Conservation (phyloP, 768 basidiomycete genomes). For the Phlebiopsis gigantea region DNA sequence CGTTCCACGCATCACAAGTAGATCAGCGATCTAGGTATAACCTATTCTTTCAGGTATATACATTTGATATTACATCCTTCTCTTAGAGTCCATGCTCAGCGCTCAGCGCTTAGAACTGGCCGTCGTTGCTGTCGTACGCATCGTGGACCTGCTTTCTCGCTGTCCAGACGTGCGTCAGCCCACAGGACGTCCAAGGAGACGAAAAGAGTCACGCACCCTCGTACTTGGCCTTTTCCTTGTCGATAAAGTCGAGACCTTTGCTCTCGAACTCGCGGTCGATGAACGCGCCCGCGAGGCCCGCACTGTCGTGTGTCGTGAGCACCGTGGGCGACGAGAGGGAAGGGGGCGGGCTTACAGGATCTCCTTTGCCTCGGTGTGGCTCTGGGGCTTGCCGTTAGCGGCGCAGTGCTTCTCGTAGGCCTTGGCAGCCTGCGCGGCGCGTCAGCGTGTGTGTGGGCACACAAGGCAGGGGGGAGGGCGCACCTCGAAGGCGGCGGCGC, state of each 20-base stretch:
- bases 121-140: slow-evolving; percentile 4
- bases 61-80: slow-evolving; percentile 1
- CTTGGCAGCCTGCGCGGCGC: slow-evolving; percentile 40
- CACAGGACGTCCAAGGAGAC: neutral
- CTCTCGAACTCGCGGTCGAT: slow-evolving; percentile 52
- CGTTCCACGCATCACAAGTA: neutral
- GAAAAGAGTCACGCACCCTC: slow-evolving; percentile 22
- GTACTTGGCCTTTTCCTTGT: slow-evolving; percentile 37
- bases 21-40: neutral
- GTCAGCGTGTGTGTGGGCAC: neutral
- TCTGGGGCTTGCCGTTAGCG: slow-evolving; percentile 41
- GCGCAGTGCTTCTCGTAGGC: slow-evolving; percentile 52
- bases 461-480: neutral
- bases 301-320: slow-evolving; percentile 31
- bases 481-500: slow-evolving; percentile 56
- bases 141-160: slow-evolving; percentile 1
- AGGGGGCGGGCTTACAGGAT: slow-evolving; percentile 30
- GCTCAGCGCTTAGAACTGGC: neutral
- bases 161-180: neutral
- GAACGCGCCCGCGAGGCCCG: slow-evolving; percentile 49
- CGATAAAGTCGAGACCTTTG: slow-evolving; percentile 37
- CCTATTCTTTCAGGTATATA: neutral
- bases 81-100: neutral
- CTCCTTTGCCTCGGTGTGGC: slow-evolving; percentile 55
- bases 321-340: neutral